Evolutionary conservation across 169 alveolate genomes (phyloP), one percentile per base, ranked within the genome.

Genomic region (Eimeria falciformis): DNA sequence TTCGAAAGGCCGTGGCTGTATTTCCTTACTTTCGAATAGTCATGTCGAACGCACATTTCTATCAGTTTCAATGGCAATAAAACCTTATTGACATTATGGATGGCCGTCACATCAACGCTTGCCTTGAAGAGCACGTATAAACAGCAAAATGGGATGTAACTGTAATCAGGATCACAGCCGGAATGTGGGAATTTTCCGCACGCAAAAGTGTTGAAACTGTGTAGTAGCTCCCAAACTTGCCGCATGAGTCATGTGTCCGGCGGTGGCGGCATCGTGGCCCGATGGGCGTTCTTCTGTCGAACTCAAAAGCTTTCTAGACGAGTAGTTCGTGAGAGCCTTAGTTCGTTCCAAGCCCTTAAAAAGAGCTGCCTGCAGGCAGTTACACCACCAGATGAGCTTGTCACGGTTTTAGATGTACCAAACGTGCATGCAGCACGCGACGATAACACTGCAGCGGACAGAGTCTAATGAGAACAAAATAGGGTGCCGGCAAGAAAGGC

Each of bases 11-110:
- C 11, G 11, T 21, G 23, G 62, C 62, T 50, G 62, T 50, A 12
- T 50, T 21, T 12, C 18, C 73, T 23, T 68, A 68, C 79, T 33
- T 68, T 23, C 1, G 43, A 23, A n/a, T 68, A 33, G 79, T 33
- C 79, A 33, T 68, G 79, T 17, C 91, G 77, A 23, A 82, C 43
- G n/a, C 79, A 56, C 0, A 53, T 5, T 45, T 82, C 91, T 79
- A 82, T 82, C 37, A 55, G 56, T 62, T 82, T 82, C 65, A 82
- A 33, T 21, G 91, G 91, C 43, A 82, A 3, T 21, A 82, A 68
- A 12, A 43, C 25, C 29, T 47, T 53, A 62, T 82, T 82, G 33
- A 37, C 46, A 6, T 43, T 25, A 14, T 68, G 91, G 17, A 82
- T 56, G 3, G 62, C 71, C 62, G 29, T 23, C 33, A 56, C n/a